Base-by-base conservation (phyloP, 345 rosid species). In the Brassica cretica region DNA sequence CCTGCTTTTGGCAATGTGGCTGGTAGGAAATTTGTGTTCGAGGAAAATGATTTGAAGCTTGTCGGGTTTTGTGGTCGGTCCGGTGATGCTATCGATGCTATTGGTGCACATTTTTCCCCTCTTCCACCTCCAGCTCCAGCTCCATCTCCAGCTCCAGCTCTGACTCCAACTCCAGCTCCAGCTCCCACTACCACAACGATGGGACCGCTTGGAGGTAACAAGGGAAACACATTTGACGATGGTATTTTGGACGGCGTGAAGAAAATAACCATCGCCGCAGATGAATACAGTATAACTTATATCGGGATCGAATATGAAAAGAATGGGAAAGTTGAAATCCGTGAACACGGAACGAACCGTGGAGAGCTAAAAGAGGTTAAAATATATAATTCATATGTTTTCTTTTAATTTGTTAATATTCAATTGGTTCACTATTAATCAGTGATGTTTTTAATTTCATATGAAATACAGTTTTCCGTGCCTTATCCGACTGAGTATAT, bases 21-120 rank as follows among this genome's bases (percentile, higher is more conserved):
- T 29, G 81, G 81, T 78, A 41, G 8, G 15, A 72, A 58, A 72
- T 78, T 78, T 78, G 76, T 72, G 53, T 63, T 72, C 6, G 63
- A 78, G 11, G 72, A 66, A 7, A 66, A 46, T 0, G 63, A 46
- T 37, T 58, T 65, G 21, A 78, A 78, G 64, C 76, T 78, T 78
- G 67, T 78, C 5, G 81, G 81, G 19, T 41, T 78, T 44, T 59
- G 67, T 41, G 81, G 81, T 18, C 76, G 72, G 1, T 71, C 81
- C 1, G 73, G 72, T 56, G 25, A 65, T 14, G 37, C 2, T 8
- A 30, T 78, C 33, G 81, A 78, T 66, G 62, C 76, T 29, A 49
- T 78, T 2, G 81, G 76, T 12, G 76, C 81, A 71, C 37, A 76
- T 51, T 70, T 70, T 21, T 41, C 70, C 3, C 70, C 64, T 33